These are phyloP conservation scores for Colletotrichum siamense DNA, from an alignment of 2,329 filamentous ascomycete genomes.

Conservation along the genomic window DNA sequence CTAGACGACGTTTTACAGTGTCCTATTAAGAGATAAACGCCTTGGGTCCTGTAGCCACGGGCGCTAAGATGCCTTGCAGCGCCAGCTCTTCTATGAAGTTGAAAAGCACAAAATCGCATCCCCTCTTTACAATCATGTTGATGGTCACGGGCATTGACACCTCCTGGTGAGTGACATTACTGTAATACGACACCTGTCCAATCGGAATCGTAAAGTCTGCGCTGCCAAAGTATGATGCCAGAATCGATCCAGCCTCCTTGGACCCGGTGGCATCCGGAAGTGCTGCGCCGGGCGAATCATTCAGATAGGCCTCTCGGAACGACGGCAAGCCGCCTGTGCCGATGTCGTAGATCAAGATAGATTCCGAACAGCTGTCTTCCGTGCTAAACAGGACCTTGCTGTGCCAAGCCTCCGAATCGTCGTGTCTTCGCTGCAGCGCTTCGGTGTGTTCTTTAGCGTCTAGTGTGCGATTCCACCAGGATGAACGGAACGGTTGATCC, in stretches of 20 bases:
- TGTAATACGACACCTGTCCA: conserved; percentile 43
- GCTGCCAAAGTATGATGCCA: conserved; percentile 29
- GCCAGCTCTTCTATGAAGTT: conserved; percentile 45
- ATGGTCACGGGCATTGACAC: conserved; percentile 48
- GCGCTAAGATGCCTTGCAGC: conserved; percentile 39
- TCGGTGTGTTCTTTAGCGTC: background rate
- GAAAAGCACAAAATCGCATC: conserved; percentile 47
- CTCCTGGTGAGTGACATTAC: conserved; percentile 40
- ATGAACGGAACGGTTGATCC: background rate
- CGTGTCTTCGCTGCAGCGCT: background rate
- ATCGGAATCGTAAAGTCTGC: conserved; percentile 47
- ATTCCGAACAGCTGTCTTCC: conserved; percentile 37
- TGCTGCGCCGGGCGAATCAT: conserved; percentile 29
- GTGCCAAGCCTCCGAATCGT: background rate
- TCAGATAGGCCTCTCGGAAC: conserved; percentile 39
- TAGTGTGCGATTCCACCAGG: background rate
- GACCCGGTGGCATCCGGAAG: conserved; percentile 31
- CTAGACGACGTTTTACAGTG: background rate
- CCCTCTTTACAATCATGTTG: conserved; percentile 44
- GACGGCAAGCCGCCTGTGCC: conserved; percentile 45
- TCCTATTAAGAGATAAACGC: background rate
- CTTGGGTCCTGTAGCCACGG: conserved; percentile 36
- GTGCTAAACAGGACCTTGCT: background rate
- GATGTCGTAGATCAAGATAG: conserved; percentile 46
- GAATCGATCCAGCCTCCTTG: conserved; percentile 21